phyloP scores from a whole-genome alignment of 768 basidiomycete species.

The Lentinula aciculospora region DNA sequence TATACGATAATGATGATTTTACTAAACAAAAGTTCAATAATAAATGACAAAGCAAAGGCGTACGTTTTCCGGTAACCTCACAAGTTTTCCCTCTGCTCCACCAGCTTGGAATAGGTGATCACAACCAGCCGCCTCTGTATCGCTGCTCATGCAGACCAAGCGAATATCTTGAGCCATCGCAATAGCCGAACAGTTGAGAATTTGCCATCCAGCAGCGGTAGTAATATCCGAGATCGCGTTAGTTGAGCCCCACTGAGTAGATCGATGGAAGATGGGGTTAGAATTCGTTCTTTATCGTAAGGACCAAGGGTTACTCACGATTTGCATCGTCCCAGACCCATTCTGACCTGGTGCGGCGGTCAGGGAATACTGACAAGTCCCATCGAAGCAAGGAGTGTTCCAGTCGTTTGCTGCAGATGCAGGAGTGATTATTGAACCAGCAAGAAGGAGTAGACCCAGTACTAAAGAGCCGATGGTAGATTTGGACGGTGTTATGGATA shows the following conservation, averaged over 20 bases:
- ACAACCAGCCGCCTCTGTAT: constrained; percentile 18
- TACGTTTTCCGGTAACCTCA: constrained; percentile 28
- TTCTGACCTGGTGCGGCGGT: constrained; percentile 7
- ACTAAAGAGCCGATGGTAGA: too few relatives aligned
- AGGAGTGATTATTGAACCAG: neutral
- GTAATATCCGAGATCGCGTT: constrained; percentile 19
- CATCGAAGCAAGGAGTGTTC: constrained; percentile 18
- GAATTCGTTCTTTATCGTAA: too few relatives aligned
- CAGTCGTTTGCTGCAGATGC: constrained; percentile 15
- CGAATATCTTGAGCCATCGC: constrained; percentile 24
- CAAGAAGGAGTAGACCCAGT: too few relatives aligned
- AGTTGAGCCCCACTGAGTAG: constrained; percentile 11
- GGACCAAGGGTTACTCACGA: too few relatives aligned
- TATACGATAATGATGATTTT: neutral
- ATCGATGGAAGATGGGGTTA: too few relatives aligned
- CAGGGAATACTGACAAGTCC: constrained; percentile 18
- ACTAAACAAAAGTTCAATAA: too few relatives aligned
- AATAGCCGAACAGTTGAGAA: constrained; percentile 26
- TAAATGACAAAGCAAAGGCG: neutral
- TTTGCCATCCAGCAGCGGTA: constrained; percentile 30
- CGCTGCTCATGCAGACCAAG: constrained; percentile 18
- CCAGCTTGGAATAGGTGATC: constrained; percentile 22
- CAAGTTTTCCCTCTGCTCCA: constrained; percentile 26
- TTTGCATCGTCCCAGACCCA: constrained; percentile 11
- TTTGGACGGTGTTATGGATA: too few relatives aligned